Conservation (phyloP, 2,329 filamentous ascomycete genomes). For the Trichoderma afroharzianum region DNA sequence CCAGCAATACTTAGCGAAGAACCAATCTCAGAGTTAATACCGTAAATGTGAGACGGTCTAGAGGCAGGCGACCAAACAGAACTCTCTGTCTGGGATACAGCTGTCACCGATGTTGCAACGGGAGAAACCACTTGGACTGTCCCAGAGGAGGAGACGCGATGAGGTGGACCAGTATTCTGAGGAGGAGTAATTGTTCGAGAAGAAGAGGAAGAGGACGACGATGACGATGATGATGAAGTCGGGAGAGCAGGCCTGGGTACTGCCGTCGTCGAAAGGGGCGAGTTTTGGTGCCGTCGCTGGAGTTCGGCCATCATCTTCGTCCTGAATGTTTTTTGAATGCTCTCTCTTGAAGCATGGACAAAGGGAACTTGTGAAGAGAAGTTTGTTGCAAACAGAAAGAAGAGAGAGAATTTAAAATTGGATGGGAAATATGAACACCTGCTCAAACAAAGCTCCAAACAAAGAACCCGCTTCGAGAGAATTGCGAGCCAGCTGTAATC, state of each 20-base stretch:
- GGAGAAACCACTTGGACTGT: background rate
- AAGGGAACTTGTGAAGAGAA: background rate
- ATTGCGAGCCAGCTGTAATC: background rate
- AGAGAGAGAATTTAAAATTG: no score
- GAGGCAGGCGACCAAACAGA: background rate
- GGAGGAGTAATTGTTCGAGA: background rate
- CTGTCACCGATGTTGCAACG: background rate
- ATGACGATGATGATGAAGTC: background rate
- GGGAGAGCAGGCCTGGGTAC: background rate
- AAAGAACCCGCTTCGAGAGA: background rate
- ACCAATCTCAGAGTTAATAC: background rate
- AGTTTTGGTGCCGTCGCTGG: background rate
- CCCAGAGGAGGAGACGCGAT: background rate
- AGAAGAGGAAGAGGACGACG: background rate
- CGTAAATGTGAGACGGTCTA: background rate
- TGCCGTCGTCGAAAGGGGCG: background rate
- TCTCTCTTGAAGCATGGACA: background rate
- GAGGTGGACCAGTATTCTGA: background rate
- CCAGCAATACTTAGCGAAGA: background rate
- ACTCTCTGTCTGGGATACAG: background rate
- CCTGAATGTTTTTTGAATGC: background rate
- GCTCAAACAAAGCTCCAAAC: background rate
- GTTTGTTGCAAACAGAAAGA: background rate
- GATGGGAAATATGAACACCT: rapidly evolving
- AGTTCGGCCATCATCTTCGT: background rate